phyloP scores from a whole-genome alignment of 805 yeast genomes.

The Geotrichum ghanense region DNA sequence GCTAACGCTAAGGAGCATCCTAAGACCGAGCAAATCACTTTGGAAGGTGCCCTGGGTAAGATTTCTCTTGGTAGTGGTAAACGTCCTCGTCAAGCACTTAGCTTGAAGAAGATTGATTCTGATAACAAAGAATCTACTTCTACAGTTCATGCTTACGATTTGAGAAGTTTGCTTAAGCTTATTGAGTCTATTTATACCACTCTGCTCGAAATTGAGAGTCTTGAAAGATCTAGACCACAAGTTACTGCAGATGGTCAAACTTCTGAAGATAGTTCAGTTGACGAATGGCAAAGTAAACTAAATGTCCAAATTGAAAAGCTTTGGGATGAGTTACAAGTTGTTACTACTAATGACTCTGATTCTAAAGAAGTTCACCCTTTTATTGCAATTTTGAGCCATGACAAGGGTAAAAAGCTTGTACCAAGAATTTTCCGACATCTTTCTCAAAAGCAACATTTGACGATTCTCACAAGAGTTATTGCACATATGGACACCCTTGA shows the following conservation, averaged over 20 bases:
- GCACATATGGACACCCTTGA: slow-evolving; percentile 69
- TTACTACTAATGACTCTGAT: slow-evolving; percentile 41
- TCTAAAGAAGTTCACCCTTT: slow-evolving; percentile 67
- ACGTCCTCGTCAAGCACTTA: slow-evolving; percentile 80
- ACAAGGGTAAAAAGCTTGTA: slow-evolving; percentile 80
- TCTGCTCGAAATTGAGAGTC: slow-evolving; percentile 69
- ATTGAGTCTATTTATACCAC: slow-evolving; percentile 72
- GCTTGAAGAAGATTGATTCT: slow-evolving; percentile 21
- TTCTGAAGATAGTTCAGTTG: slow-evolving; percentile 17
- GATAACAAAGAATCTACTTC: slow-evolving; percentile 24
- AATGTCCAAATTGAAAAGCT: slow-evolving; percentile 29
- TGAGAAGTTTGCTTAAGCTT: slow-evolving; percentile 46
- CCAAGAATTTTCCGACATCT: slow-evolving; percentile 82
- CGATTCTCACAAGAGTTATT: slow-evolving; percentile 66
- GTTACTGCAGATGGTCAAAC: slow-evolving; percentile 3
- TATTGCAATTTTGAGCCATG: slow-evolving; percentile 68
- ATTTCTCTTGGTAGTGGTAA: slow-evolving; percentile 69
- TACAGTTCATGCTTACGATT: slow-evolving; percentile 17
- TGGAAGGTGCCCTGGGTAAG: slow-evolving; percentile 85
- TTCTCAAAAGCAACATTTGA: slow-evolving; percentile 61
- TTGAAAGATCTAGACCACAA: slow-evolving; percentile 45
- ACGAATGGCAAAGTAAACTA: slow-evolving; percentile 24
- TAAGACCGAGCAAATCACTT: slow-evolving; percentile 53
- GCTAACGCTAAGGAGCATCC: slow-evolving; percentile 80
- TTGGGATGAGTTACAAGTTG: slow-evolving; percentile 63